Evolutionary conservation across 768 basidiomycete genomes (phyloP).

Genomic region (Thelephora aurantiotincta): DNA sequence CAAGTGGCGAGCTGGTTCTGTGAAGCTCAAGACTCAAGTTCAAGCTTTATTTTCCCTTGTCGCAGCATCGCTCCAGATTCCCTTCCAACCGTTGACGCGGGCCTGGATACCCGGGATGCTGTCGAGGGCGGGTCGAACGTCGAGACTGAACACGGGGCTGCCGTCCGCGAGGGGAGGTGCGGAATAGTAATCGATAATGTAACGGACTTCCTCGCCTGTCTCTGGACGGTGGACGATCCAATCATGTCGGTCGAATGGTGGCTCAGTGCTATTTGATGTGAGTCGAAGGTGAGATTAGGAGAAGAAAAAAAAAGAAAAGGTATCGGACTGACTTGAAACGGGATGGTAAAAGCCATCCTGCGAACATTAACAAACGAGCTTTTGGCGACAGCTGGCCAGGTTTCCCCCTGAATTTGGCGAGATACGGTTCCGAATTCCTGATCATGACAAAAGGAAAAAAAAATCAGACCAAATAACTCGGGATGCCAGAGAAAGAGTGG

Average conservation of each 20-base stretch:
- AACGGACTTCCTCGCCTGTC: conserved; percentile 75
- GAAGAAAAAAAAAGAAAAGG: no score
- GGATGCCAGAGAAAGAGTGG: background rate
- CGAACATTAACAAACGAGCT: conserved; percentile 74
- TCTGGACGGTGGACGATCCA: conserved; percentile 81
- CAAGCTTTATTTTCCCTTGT: background rate
- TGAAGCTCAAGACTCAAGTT: no score
- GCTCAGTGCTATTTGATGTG: conserved; percentile 46
- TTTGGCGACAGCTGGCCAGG: conserved; percentile 94
- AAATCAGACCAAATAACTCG: background rate
- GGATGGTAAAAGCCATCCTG: conserved; percentile 81
- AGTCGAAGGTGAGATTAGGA: conserved; percentile 1
- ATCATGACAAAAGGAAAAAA: background rate
- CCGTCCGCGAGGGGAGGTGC: conserved; percentile 83
- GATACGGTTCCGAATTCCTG: conserved; percentile 55
- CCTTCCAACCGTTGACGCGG: conserved; percentile 20
- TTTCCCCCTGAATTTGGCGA: conserved; percentile 76
- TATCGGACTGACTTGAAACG: conserved; percentile 69
- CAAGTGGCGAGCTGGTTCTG: no score
- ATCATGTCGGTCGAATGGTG: conserved; percentile 91
- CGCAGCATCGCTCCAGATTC: conserved; percentile 6
- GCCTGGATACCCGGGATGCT: conserved; percentile 63
- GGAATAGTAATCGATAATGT: conserved; percentile 98
- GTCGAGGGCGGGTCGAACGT: conserved; percentile 92
- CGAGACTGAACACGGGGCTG: conserved; percentile 87